Evolutionary conservation across 2,329 filamentous ascomycete genomes (phyloP).

Genomic region (Epichloe uncinata): DNA sequence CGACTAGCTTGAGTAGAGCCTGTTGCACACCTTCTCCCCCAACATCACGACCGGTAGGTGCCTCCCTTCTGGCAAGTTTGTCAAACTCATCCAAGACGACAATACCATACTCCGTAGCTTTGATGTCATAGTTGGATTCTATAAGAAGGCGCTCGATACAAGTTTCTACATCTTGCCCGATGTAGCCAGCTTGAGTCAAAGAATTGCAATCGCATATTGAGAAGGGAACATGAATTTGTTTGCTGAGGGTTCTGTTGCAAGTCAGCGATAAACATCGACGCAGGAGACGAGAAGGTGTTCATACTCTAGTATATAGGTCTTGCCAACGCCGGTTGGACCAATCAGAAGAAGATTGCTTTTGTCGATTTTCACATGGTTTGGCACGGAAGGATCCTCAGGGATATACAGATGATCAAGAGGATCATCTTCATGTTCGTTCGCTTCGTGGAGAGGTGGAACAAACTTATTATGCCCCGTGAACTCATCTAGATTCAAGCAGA

Average conservation of each 20-base stretch:
- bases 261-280: constrained; percentile 9
- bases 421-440: constrained; percentile 16
- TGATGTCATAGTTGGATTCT: constrained; percentile 79
- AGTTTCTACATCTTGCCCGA: constrained; percentile 90
- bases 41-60: constrained; percentile 82
- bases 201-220: constrained; percentile 93
- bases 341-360: constrained; percentile 90
- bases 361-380: constrained; percentile 59
- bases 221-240: constrained; percentile 88
- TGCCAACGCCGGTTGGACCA: constrained; percentile 88
- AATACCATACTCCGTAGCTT: constrained; percentile 77
- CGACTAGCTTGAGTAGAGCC: constrained; percentile 86
- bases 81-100: constrained; percentile 95
- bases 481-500: constrained; percentile 35
- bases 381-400: constrained; percentile 30
- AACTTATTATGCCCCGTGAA: constrained; percentile 39
- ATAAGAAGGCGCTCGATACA: constrained; percentile 85
- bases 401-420: constrained; percentile 31
- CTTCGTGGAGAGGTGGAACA: constrained; percentile 27
- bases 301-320: constrained; percentile 79
- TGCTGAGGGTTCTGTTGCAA: constrained; percentile 63
- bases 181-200: constrained; percentile 93
- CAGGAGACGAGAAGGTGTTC: constrained; percentile 10
- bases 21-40: constrained; percentile 95
- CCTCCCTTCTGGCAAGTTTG: constrained; percentile 84